Evolutionary conservation across 306 rosid species (phyloP), one percentile per base, ranked within the genome.

Genomic region (Prosopis cineraria): DNA sequence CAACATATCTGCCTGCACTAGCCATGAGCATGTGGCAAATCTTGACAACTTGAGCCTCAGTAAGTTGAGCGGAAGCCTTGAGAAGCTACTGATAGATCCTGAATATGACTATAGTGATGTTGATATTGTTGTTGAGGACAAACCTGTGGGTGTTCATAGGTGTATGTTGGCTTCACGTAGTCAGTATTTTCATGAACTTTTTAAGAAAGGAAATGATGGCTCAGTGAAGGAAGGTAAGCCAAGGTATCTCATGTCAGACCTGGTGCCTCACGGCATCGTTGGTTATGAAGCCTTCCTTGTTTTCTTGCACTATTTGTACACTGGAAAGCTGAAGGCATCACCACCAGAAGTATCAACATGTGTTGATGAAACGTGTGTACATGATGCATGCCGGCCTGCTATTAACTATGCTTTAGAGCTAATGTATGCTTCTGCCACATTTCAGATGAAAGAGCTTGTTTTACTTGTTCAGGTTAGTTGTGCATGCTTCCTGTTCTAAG

Each of bases 351-450:
- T 89, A 22, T 88, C 97, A 68, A 89, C 88, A 0, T 95, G 98
- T 81, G 96, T 92, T 74, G 98, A 92, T 72, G 93, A 87, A 53
- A 16, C 60, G 41, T 95, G 98, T 80, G 75, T 72, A 1, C 98
- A 95, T 79, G 97, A 92, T 74, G 90, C 98, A 0, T 95, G 98
- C 25, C 83, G 91, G 8, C 98, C 98, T 43, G 93, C 97, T 50
- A 89, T 95, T 41, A 81, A 86, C 80, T 88, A 87, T 75, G 96
- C 96, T 20, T 84, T 95, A 82, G 97, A 95, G 73, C 87, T 95
- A 53, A 86, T 95, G 97, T 92, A 88, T 88, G 98, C 97, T 78
- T 91, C 98, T 71, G 78, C 83, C 45, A 87, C 89, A 70, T 95
- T 95, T 83, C 90, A 87, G 85, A 91, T 91, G 90, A 92, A 89